Base-by-base conservation (phyloP, 2,329 filamentous ascomycete species). In the Colletotrichum godetiae region DNA sequence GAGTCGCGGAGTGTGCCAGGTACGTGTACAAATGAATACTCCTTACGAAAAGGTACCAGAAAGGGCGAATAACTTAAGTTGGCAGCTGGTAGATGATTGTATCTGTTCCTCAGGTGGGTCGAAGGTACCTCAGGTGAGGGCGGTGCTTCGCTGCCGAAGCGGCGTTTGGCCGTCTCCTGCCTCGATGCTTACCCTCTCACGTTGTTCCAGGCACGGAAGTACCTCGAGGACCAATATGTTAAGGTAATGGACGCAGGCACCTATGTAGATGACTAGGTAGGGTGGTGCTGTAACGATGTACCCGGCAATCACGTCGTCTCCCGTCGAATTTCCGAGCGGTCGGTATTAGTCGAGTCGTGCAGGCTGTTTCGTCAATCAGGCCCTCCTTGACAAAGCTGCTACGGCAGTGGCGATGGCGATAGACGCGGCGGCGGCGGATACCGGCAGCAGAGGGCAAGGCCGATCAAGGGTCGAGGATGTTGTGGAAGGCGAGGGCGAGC, bases 341-440 rank as follows among this genome's bases (percentile, higher is more conserved):
- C 67, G 65, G 65, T 60, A 63, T 42, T 53, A 24, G 58, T 72
- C 52, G 65, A 72, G 52, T 72, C 31, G 69, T 63, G 65, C 29
- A 59, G 65, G 22, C 53, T 68, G 58, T 72, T 64, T 69, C 53
- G 53, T 63, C 33, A 49, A 10, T n/a, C 24, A 60, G 68, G 57
- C 53, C 19, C 31, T 67, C 64, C 52, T 46, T 35, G 53, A 67
- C 64, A 24, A 59, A 35, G 5, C 15, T 46, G n/a, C 29, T 52
- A 56, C 46, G 65, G 65, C 22, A 13, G 55, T 37, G 37, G 53
- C 67, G 27, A 19, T 42, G 4, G 24, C 53, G 24, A n/a, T 19
- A 33, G 42, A 13, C 29, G n/a, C 37, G 42, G 35, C 46, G 31
- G 35, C 12, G 65, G 33, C 66, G 66, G 66, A 24, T 64, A 62